Base-by-base conservation (phyloP, 202 grass and related monocot genomes). In the Cymbopogon flexuosus region DNA sequence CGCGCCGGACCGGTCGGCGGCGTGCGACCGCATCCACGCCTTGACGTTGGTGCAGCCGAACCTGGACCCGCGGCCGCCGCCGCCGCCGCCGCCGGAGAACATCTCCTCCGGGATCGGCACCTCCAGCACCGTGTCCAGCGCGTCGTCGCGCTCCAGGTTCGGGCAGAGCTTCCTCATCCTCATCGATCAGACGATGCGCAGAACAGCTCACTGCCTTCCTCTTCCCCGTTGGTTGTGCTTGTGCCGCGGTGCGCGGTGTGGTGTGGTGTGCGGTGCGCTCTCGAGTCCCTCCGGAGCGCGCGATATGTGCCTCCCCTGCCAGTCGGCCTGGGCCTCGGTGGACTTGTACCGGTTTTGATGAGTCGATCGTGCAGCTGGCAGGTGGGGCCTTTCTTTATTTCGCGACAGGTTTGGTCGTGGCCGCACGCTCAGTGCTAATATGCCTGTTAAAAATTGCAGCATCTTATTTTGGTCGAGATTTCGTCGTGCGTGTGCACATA, bases 111-210 rank as follows among this genome's bases (percentile, higher is more conserved):
- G 96, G 35, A 99, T 90, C 10, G 96, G 96, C 76, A 99, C 96
- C 83, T 99, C 96, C 24, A 99, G 92, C 47, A 99, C 96, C 56
- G 96, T 99, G 79, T 99, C 96, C 68, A 99, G 87, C 59, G 88
- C 96, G 76, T 96, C 92, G 68, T 96, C 96, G 24, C 92, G 81
- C 72, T 99, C 96, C 68, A 99, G 82, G 80, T 99, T 99, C 2
- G 92, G 96, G 86, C 92, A 99, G 11, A 99, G 67, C 83, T 91
- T 99, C 90, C 89, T 94, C 94, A 97, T 99, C 90, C 89, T 94
- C 94, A 97, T 97, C 59, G 67, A 97, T 97, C 59, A 67, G 64
- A 76, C 1, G 14, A 7, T 1, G 0, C 37, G 71, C 62, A 34
- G 36, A 29, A 29, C 68, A 68, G 60, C 68, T 51, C 68, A 56